These are phyloP conservation scores for Suillus paluster DNA, from an alignment of 768 basidiomycete species.

Conservation along the genomic window DNA sequence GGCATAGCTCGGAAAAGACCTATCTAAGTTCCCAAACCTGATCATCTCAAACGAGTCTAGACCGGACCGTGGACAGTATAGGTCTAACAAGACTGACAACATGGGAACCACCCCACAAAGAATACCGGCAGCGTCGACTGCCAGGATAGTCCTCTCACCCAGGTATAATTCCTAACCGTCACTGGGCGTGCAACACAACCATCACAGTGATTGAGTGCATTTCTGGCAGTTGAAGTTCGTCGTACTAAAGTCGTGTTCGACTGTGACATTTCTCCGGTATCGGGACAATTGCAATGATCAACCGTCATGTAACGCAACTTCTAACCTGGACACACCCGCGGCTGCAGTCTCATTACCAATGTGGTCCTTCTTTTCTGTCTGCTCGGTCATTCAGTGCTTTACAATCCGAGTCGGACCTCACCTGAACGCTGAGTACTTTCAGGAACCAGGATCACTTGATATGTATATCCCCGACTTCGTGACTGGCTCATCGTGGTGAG, in stretches of 20 bases:
- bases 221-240: slow-evolving; percentile 78
- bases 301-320: slow-evolving; percentile 20
- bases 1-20: too few species aligned
- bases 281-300: slow-evolving; percentile 21
- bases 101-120: too few species aligned
- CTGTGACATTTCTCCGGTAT: slow-evolving; percentile 64
- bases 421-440: slow-evolving; percentile 22
- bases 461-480: slow-evolving; percentile 26
- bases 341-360: slow-evolving; percentile 41
- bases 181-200: slow-evolving; percentile 1
- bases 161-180: slow-evolving; percentile 45
- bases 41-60: too few species aligned
- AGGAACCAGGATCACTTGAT: slow-evolving; percentile 39
- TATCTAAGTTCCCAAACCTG: too few species aligned
- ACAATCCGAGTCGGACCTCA: slow-evolving; percentile 29
- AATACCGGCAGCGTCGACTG: slow-evolving; percentile 56
- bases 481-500: slow-evolving; percentile 35
- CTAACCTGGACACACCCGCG: slow-evolving; percentile 14
- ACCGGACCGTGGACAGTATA: too few species aligned
- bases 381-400: slow-evolving; percentile 57
- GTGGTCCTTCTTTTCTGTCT: slow-evolving; percentile 69
- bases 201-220: slow-evolving; percentile 14
- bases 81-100: too few species aligned
- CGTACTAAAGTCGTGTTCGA: slow-evolving; percentile 74
- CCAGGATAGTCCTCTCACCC: slow-evolving; percentile 68